A percentile compares a stretch with the other conserved stretches of the same genome.
phyloP scores from a whole-genome alignment of 1,284 basidiomycete species.

The Ceratobasidium sp. region DNA sequence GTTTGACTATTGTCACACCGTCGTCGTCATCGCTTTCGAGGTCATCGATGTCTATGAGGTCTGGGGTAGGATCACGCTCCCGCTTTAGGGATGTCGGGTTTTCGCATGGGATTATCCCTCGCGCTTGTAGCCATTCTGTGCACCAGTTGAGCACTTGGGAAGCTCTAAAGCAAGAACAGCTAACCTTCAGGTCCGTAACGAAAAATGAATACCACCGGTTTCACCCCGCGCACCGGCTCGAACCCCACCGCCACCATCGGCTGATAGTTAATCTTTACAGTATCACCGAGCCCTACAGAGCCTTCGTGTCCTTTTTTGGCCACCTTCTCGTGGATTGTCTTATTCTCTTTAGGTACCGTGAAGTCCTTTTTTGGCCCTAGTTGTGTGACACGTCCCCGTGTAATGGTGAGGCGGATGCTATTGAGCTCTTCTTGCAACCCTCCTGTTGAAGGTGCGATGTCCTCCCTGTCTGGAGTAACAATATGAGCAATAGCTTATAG shows the following conservation, averaged over 20 bases:
- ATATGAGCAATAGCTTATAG: not conserved
- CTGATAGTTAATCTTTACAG: not conserved
- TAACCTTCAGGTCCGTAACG: constrained; percentile 34
- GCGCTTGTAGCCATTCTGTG: constrained; percentile 12
- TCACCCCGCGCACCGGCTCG: not conserved
- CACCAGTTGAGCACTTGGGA: not conserved
- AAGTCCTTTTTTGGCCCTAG: not conserved
- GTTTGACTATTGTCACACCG: not conserved
- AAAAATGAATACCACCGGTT: constrained; percentile 11
- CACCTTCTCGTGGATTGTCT: constrained; percentile 9
- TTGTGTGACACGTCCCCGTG: not conserved
- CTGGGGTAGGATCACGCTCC: not conserved
- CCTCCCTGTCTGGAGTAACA: not conserved
- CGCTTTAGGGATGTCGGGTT: not conserved
- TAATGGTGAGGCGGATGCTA: not conserved
- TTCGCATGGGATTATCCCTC: not conserved
- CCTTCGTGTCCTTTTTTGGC: constrained; percentile 20
- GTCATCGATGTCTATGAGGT: constrained; percentile 19
- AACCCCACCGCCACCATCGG: not conserved
- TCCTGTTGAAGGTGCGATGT: not conserved
- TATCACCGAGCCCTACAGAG: constrained; percentile 23
- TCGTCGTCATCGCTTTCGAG: constrained; percentile 1
- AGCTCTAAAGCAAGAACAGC: not conserved
- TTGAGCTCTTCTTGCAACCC: constrained; percentile 5
- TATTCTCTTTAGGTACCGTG: not conserved